phyloP scores from a whole-genome alignment of 2,329 filamentous ascomycete species.

The Ascochyta koolunga region DNA sequence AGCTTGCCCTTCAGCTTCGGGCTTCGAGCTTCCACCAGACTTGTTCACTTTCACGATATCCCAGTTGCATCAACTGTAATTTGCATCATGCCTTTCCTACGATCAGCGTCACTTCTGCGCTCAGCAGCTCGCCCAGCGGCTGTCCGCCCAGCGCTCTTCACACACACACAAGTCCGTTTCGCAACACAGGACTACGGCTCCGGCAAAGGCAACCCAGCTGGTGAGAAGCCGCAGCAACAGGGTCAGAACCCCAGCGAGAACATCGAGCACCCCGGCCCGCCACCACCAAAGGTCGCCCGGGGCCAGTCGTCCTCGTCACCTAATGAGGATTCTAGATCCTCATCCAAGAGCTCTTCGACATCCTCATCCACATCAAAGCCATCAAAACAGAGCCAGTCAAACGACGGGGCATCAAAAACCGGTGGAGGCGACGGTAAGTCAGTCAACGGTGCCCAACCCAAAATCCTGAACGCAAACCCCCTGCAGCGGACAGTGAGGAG shows the following conservation, averaged over 20 bases:
- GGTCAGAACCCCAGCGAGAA: constrained; percentile 48
- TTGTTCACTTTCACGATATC: not conserved
- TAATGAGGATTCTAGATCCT: constrained; percentile 26
- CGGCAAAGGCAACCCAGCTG: constrained; percentile 50
- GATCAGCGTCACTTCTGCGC: constrained; percentile 37
- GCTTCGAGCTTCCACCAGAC: not conserved
- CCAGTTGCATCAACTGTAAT: not conserved
- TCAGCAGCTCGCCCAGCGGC: constrained; percentile 31
- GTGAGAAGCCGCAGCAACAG: constrained; percentile 52
- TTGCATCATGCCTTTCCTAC: constrained; percentile 40
- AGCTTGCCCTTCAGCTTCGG: not conserved
- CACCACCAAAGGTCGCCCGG: constrained; percentile 51
- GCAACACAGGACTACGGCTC: constrained; percentile 52
- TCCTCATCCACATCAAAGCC: constrained; percentile 9
- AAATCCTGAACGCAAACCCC: constrained; percentile 50
- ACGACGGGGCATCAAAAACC: constrained; percentile 17
- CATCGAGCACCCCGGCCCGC: constrained; percentile 54
- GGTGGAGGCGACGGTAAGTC: constrained; percentile 23
- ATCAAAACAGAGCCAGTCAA: constrained; percentile 17
- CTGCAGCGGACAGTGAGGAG: constrained; percentile 43
- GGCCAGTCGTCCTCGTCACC: constrained; percentile 39
- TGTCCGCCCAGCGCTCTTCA: constrained; percentile 33
- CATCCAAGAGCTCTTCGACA: constrained; percentile 16
- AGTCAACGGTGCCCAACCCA: constrained; percentile 50
- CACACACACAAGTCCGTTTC: constrained; percentile 40